Conservation (phyloP, 257 asterid genomes). For the Solanum peruvianum region DNA sequence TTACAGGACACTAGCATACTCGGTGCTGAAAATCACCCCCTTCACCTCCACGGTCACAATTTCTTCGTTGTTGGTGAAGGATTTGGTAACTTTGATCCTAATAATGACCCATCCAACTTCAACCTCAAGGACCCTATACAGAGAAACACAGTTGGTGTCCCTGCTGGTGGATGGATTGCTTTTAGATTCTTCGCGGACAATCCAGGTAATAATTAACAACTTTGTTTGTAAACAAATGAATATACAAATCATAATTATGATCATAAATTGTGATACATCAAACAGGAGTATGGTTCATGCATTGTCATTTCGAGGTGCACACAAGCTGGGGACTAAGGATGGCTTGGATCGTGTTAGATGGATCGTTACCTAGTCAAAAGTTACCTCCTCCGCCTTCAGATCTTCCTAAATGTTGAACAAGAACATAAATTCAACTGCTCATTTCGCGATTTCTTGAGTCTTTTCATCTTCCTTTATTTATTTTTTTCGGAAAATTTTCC, state of each 20-base stretch:
- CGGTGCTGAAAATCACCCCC: conserved; percentile 72
- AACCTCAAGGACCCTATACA: conserved; percentile 61
- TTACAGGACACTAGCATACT: conserved; percentile 61
- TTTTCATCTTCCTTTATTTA: not conserved
- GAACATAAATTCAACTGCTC: not conserved
- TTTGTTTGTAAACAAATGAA: not conserved
- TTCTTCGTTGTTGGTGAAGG: conserved; percentile 65
- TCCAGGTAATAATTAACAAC: conserved; percentile 27
- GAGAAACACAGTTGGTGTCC: conserved; percentile 58
- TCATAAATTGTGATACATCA: not conserved
- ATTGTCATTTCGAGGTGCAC: conserved; percentile 60
- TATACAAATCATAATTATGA: no score
- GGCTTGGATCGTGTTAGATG: conserved; percentile 62
- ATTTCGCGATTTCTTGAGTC: not conserved
- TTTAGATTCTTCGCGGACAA: conserved; percentile 60
- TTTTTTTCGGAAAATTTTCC: not conserved
- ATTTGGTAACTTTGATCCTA: conserved; percentile 40
- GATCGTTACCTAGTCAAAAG: conserved; percentile 31
- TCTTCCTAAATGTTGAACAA: conserved; percentile 51
- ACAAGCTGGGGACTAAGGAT: conserved; percentile 66
- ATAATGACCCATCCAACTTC: conserved; percentile 33
- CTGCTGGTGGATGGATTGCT: conserved; percentile 69
- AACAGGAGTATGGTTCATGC: conserved; percentile 69
- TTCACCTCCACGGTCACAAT: conserved; percentile 65
- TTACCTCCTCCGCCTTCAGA: conserved; percentile 63